These are phyloP conservation scores for Xanthoceras sorbifolium DNA, from an alignment of 345 rosid species.

Conservation along the genomic window DNA sequence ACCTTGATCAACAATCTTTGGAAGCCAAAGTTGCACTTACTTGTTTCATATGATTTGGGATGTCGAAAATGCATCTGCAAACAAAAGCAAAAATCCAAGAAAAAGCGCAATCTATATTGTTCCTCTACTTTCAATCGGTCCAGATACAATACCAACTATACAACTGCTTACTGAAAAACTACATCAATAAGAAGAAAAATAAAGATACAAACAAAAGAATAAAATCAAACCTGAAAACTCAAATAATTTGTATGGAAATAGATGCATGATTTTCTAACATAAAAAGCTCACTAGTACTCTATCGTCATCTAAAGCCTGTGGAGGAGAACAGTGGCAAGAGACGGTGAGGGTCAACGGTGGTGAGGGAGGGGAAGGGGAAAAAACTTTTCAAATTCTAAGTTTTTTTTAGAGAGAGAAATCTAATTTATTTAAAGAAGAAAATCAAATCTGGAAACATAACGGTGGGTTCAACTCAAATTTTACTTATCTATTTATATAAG, in stretches of 20 bases:
- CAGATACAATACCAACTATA: slow-evolving; percentile 28
- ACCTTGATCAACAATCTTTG: neutral
- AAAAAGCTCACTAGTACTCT: neutral
- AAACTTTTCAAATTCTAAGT: no score
- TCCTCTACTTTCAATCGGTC: slow-evolving; percentile 14
- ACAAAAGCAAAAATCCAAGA: neutral
- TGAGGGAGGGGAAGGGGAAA: no score
- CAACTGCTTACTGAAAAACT: slow-evolving; percentile 20
- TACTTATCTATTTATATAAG: no score
- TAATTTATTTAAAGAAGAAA: no score
- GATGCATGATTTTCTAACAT: slow-evolving; percentile 20
- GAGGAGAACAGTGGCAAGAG: no score
- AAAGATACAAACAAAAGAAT: neutral
- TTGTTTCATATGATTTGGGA: neutral
- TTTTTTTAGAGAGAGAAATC: no score
- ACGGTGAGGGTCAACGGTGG: no score
- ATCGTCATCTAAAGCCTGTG: neutral
- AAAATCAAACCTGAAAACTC: slow-evolving; percentile 18
- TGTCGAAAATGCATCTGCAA: neutral
- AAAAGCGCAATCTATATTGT: slow-evolving; percentile 3
- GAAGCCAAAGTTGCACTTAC: neutral
- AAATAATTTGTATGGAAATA: slow-evolving; percentile 12
- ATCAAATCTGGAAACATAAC: no score
- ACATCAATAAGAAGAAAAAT: slow-evolving; percentile 2
- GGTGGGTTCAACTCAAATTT: no score